Evolutionary conservation across 257 asterid species (phyloP).

Genomic region (Ophiorrhiza pumila): DNA sequence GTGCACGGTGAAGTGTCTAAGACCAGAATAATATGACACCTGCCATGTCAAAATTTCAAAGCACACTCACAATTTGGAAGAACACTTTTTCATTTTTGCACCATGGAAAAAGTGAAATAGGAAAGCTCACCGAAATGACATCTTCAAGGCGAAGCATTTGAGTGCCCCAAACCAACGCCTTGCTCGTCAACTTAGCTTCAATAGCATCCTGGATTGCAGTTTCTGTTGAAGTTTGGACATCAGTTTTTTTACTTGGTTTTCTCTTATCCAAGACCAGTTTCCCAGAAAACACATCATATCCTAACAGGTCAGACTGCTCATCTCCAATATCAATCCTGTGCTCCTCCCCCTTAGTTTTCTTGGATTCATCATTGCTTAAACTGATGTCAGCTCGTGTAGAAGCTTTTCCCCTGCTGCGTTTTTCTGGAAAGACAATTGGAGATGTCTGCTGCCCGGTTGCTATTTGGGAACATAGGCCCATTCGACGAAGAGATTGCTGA

Average conservation of each 20-base stretch:
- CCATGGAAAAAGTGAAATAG: constrained; percentile 17
- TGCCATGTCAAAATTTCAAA: constrained; percentile 34
- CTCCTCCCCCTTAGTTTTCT: constrained; percentile 56
- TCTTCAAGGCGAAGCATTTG: constrained; percentile 64
- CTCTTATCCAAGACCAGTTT: constrained; percentile 66
- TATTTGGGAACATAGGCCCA: constrained; percentile 84
- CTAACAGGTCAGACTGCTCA: constrained; percentile 82
- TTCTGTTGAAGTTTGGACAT: constrained; percentile 48
- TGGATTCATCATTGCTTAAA: constrained; percentile 41
- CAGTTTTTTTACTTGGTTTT: constrained; percentile 44
- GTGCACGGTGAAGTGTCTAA: constrained; percentile 86
- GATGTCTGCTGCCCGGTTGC: constrained; percentile 81
- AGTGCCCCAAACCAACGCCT: constrained; percentile 85
- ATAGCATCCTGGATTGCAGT: constrained; percentile 46
- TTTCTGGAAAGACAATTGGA: constrained; percentile 87
- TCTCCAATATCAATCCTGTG: constrained; percentile 89
- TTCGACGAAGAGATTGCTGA: constrained; percentile 85
- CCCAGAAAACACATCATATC: constrained; percentile 76
- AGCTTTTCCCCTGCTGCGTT: constrained; percentile 67
- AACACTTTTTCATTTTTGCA: background rate
- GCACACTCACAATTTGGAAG: constrained; percentile 9
- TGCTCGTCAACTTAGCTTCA: constrained; percentile 89
- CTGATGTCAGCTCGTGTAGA: constrained; percentile 34
- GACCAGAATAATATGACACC: constrained; percentile 87
- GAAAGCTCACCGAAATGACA: constrained; percentile 65